phyloP scores from a whole-genome alignment of 1,284 basidiomycete species.

The Puccinia novopanici region DNA sequence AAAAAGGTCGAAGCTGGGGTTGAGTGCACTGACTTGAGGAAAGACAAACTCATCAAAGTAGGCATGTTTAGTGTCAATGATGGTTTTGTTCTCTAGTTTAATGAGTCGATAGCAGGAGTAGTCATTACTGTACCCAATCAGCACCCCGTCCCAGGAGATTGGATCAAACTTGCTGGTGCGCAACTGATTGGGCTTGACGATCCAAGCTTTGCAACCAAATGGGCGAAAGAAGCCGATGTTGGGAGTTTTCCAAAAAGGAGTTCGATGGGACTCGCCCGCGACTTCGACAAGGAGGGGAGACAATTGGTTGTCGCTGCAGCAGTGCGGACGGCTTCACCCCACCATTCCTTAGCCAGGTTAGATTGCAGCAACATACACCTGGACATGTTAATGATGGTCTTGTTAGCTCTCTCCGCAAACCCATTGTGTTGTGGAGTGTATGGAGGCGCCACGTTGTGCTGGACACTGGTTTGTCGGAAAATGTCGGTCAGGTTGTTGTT shows the following conservation, averaged over 20 bases:
- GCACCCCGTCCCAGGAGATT: background rate
- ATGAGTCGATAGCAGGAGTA: constrained; percentile 1
- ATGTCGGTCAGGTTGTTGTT: background rate
- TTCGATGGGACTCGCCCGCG: background rate
- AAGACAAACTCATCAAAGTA: constrained; percentile 13
- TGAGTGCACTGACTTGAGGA: background rate
- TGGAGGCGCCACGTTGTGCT: background rate
- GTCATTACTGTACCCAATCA: constrained; percentile 8
- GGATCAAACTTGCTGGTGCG: constrained; percentile 8
- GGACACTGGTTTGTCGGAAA: background rate
- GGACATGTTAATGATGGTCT: background rate
- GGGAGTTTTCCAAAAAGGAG: background rate
- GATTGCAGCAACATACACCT: background rate
- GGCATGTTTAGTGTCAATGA: background rate
- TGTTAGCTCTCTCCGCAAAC: background rate
- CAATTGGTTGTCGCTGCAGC: background rate
- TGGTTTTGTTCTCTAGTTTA: background rate
- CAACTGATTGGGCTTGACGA: background rate
- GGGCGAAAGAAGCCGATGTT: background rate
- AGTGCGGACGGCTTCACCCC: background rate
- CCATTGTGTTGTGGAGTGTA: background rate
- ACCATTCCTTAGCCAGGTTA: constrained; percentile 1
- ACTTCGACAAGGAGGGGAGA: background rate
- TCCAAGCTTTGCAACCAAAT: constrained; percentile 12
- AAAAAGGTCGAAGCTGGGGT: background rate